Conservation (phyloP, 768 basidiomycete genomes). For the Macrolepiota dolichaula region DNA sequence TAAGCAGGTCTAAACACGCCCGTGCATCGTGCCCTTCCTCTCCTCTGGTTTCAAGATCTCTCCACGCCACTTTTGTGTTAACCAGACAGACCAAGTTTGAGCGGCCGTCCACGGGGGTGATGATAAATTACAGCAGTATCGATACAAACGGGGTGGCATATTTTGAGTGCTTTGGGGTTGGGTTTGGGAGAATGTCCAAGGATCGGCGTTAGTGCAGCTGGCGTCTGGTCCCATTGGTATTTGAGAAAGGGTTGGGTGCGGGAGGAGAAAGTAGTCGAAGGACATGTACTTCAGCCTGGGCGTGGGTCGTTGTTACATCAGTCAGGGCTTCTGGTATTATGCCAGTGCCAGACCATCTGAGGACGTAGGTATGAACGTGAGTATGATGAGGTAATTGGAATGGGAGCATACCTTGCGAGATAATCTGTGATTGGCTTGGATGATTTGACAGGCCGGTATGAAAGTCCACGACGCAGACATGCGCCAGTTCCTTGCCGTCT, state of each 20-base stretch:
- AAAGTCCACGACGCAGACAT: conserved; percentile 83
- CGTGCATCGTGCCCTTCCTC: conserved; percentile 89
- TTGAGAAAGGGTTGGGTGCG: conserved; percentile 41
- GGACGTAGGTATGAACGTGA: background rate
- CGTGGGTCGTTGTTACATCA: conserved; percentile 71
- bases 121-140: conserved; percentile 90
- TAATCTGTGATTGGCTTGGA: conserved; percentile 84
- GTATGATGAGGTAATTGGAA: background rate
- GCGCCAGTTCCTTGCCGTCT: conserved; percentile 85
- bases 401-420: conserved; percentile 67
- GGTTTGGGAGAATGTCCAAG: conserved; percentile 97
- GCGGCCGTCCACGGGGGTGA: conserved; percentile 89
- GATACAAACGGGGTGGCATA: conserved; percentile 83
- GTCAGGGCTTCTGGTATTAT: conserved; percentile 76
- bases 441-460: conserved; percentile 77
- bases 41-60: conserved; percentile 83
- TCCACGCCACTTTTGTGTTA: conserved; percentile 91
- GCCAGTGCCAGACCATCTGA: conserved; percentile 91
- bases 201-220: conserved; percentile 58
- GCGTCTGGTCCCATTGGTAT: conserved; percentile 13
- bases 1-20: conserved; percentile 83
- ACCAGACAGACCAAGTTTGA: conserved; percentile 96
- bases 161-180: conserved; percentile 84
- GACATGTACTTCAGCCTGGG: conserved; percentile 72
- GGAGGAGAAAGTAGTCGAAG: conserved; percentile 57